Evolutionary conservation across 2,329 filamentous ascomycete species (phyloP).

Genomic region (Curvularia sp.): DNA sequence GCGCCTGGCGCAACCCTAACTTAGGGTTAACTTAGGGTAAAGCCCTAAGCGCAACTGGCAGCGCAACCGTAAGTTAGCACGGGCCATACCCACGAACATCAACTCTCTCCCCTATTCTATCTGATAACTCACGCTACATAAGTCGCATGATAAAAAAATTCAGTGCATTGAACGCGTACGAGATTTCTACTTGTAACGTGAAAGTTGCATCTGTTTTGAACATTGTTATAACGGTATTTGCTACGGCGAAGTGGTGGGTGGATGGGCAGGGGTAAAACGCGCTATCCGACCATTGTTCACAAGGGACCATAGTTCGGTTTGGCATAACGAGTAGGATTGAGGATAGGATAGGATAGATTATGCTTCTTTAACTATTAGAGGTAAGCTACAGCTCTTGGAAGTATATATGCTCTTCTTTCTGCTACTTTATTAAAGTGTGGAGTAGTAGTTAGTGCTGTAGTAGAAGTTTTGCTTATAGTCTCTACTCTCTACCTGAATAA

Average conservation of each 20-base stretch:
- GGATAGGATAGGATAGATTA: too few relatives aligned
- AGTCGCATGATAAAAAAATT: background rate
- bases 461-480: too few relatives aligned
- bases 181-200: background rate
- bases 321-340: background rate
- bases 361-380: too few relatives aligned
- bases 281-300: background rate
- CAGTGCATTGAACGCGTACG: background rate
- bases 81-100: background rate
- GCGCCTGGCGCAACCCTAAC: too few relatives aligned
- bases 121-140: background rate
- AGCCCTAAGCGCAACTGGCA: too few relatives aligned
- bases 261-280: too few relatives aligned
- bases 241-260: background rate
- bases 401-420: too few relatives aligned
- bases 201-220: constrained; percentile 1
- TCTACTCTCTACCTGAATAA: too few relatives aligned
- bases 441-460: too few relatives aligned
- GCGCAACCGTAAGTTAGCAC: constrained; percentile 2
- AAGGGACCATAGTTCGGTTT: background rate
- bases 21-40: too few relatives aligned
- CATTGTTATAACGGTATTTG: background rate
- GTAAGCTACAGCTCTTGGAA: too few relatives aligned
- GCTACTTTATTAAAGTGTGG: too few relatives aligned
- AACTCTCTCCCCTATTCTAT: background rate